Conservation (phyloP, 768 basidiomycete species). For the Leccinum aurantiacum region DNA sequence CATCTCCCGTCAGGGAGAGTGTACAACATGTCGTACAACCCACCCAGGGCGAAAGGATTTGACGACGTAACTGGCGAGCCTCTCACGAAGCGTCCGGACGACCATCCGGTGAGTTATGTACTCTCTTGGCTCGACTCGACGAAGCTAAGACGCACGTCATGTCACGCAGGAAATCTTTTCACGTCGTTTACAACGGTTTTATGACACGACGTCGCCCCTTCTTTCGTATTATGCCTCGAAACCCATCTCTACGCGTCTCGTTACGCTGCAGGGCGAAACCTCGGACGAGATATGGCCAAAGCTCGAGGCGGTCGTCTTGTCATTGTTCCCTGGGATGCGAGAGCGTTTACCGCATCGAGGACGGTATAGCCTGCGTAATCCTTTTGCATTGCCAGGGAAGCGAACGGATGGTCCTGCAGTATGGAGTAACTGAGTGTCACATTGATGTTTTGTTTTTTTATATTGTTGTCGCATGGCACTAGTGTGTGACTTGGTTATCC, state of each 20-base stretch:
- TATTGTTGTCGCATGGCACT: constrained; percentile 4
- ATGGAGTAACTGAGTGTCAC: constrained; percentile 13
- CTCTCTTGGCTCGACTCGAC: not conserved
- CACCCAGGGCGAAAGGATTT: constrained; percentile 70
- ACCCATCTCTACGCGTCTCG: constrained; percentile 44
- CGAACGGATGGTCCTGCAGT: constrained; percentile 14
- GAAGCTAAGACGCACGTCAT: constrained; percentile 3
- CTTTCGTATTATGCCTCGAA: constrained; percentile 61
- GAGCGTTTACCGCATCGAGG: constrained; percentile 49
- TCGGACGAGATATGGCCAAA: constrained; percentile 92
- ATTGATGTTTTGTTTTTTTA: not conserved
- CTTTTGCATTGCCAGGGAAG: constrained; percentile 39
- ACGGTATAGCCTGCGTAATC: constrained; percentile 54
- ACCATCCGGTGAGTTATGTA: constrained; percentile 69
- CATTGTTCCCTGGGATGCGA: constrained; percentile 57
- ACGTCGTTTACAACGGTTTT: constrained; percentile 74
- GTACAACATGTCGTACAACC: constrained; percentile 89
- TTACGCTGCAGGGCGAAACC: constrained; percentile 66
- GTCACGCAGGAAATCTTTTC: constrained; percentile 67
- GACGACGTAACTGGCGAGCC: constrained; percentile 89
- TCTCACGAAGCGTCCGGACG: constrained; percentile 85
- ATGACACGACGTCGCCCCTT: constrained; percentile 79
- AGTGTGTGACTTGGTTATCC: constrained; percentile 8
- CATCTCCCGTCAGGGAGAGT: constrained; percentile 86
- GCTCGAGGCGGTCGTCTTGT: constrained; percentile 60